Base-by-base conservation (phyloP, 2,329 filamentous ascomycete genomes). In the Aspergillus quadrilineatus region DNA sequence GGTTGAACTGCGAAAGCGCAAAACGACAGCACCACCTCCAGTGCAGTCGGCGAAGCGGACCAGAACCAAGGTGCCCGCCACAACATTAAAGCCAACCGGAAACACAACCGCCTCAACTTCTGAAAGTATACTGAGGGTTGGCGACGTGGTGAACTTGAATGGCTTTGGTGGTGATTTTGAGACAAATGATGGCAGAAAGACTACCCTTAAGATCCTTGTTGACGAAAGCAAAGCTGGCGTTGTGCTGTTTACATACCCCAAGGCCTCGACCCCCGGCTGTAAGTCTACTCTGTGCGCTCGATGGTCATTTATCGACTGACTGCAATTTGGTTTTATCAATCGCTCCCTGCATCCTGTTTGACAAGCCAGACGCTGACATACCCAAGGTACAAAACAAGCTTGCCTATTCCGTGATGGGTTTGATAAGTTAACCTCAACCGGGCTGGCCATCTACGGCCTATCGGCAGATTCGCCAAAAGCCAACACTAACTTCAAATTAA, bases 241-340 rank as follows among this genome's bases (percentile, higher is more conserved):
- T 43, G 90, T 96, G 34, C 79, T 97, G 30, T 97, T 99, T 75
- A 97, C 92, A 32, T 97, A 97, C 71, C 94, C 94, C 57, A 95
- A 89, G 77, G 94, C 94, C 10, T 94, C 89, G 29, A 99, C 94
- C 22, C 90, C 91, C 37, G 93, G 93, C 61, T 97, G 93, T 96
- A 85, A 84, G 90, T 74, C n/a, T 15, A 45, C 36, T 34, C 52
- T 28, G 8, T 36, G 10, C 10, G 6, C 12, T 39, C 36, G 10
- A 34, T 10, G 7, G 7, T 10, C 30, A 34, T 3, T 8, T 7
- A 34, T 34, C 6, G 10, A 34, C 30, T 34, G 30, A 34, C 30
- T 17, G 26, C 28, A 17, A 37, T 34, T 32, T 22, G 22, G 22
- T 22, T 22, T 22, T 3, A 22, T 28, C 15, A n/a, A 17, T 32